These are phyloP conservation scores for Paramarasmius palmivorus DNA, from an alignment of 1,284 basidiomycete genomes.

Conservation along the genomic window DNA sequence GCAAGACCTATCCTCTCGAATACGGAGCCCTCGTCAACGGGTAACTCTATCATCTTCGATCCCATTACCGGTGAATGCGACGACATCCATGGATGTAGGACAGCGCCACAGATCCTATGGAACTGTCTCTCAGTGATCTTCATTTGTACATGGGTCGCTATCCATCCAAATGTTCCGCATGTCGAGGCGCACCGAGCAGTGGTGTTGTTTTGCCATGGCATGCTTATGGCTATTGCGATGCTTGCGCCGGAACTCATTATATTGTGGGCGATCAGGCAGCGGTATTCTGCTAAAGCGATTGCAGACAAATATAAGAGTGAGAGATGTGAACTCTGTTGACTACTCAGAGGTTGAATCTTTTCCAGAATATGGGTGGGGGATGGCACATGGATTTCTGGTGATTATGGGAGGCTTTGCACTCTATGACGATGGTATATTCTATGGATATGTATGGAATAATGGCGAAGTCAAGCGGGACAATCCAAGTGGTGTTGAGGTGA, in stretches of 20 bases:
- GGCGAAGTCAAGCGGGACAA: neutral
- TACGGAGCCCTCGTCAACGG: no score
- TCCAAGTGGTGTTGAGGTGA: no score
- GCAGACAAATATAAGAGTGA: conserved; percentile 12
- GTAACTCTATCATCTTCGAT: neutral
- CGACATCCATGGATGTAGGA: neutral
- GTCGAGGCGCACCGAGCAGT: conserved; percentile 1
- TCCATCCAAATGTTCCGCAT: conserved; percentile 34
- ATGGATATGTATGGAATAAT: neutral
- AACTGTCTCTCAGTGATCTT: conserved; percentile 31
- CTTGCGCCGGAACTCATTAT: conserved; percentile 27
- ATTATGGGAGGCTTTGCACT: neutral
- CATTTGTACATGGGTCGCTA: conserved; percentile 33
- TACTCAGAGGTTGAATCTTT: neutral
- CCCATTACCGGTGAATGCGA: neutral
- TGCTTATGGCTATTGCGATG: conserved; percentile 25
- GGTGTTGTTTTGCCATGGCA: conserved; percentile 6
- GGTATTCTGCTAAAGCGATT: no score
- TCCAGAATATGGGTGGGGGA: neutral
- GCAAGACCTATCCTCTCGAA: no score
- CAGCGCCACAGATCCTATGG: conserved; percentile 21
- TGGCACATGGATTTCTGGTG: neutral
- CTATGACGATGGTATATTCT: neutral
- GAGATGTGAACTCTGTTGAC: neutral
- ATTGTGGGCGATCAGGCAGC: conserved; percentile 24